These are phyloP conservation scores for Scheffersomyces lignicola DNA, from an alignment of 1,139 yeast species.

Conservation along the genomic window DNA sequence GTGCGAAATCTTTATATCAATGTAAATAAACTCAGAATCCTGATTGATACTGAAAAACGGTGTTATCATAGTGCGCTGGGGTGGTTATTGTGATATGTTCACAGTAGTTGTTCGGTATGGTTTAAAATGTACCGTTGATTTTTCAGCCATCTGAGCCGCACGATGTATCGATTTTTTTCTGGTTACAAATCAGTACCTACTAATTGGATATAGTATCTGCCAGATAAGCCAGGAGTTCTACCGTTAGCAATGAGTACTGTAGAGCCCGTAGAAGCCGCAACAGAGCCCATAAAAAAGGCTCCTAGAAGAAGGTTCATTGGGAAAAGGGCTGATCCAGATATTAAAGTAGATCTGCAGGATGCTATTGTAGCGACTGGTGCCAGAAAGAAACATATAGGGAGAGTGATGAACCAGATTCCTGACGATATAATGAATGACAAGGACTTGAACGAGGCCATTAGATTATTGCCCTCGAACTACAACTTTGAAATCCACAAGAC, in stretches of 20 bases:
- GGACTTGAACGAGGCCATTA: slow-evolving; percentile 79
- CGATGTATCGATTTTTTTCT: slow-evolving; percentile 2
- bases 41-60: slow-evolving; percentile 79
- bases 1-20: slow-evolving; percentile 62
- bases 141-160: slow-evolving; percentile 3
- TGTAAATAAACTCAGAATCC: slow-evolving; percentile 66
- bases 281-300: neutral
- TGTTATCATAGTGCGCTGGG: too few relatives aligned
- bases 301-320: slow-evolving; percentile 39
- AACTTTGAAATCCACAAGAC: slow-evolving; percentile 96
- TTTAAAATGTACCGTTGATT: neutral
- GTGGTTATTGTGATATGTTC: too few relatives aligned
- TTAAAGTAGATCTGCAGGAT: slow-evolving; percentile 10
- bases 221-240: too few relatives aligned
- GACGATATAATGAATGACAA: slow-evolving; percentile 75
- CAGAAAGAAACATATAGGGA: slow-evolving; percentile 35
- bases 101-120: neutral
- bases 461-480: slow-evolving; percentile 82
- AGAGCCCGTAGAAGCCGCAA: too few relatives aligned
- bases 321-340: slow-evolving; percentile 18
- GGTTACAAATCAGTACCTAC: neutral
- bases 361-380: slow-evolving; percentile 28
- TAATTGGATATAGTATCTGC: too few relatives aligned
- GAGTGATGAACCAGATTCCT: slow-evolving; percentile 89
- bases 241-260: too few relatives aligned